Evolutionary conservation across 345 rosid genomes (phyloP), one percentile per base, ranked within the genome.

Genomic region (Zanthoxylum bungeanum): DNA sequence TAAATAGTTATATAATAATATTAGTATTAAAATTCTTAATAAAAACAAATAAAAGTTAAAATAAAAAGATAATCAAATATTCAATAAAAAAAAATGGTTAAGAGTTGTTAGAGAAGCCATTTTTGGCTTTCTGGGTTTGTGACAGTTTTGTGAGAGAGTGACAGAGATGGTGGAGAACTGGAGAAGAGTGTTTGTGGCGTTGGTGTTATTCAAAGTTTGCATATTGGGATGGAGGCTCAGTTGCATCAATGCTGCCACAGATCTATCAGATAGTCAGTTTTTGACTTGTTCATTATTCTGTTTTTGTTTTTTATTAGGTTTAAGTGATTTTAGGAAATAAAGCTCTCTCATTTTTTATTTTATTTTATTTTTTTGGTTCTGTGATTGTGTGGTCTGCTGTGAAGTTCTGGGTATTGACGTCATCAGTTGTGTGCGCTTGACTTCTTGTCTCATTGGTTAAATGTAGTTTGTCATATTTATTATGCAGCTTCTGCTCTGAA

Each of bases 401-500:
- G 19, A n/a, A 33, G 28, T 66, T 50, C 30, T 12, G 33, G 31
- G 10, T 39, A 22, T 62, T 24, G 50, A 61, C 37, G 46, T 9
- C 28, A 61, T 21, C 39, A n/a, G n/a, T n/a, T n/a, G n/a, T n/a
- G n/a, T n/a, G n/a, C n/a, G n/a, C n/a, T n/a, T n/a, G n/a, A n/a
- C n/a, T n/a, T n/a, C n/a, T n/a, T n/a, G n/a, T n/a, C n/a, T n/a
- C n/a, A n/a, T n/a, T n/a, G n/a, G n/a, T n/a, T n/a, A 12, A 50
- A 61, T 58, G 37, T 21, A 34, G 46, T 59, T 72, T 67, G 46
- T 52, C n/a, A 34, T 42, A 51, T 52, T 77, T 73, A 30, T 69
- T 72, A 56, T 74, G 80, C 96, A 96, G 99, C 84, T 72, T 75
- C 90, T 61, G 99, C 96, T 63, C 80, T 96, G 64, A 82, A 76